A percentile compares a stretch with the other conserved stretches of the same genome.
These are phyloP conservation scores for Poronia punctata DNA, from an alignment of 495 filamentous ascomycete genomes.

Conservation along the genomic window DNA sequence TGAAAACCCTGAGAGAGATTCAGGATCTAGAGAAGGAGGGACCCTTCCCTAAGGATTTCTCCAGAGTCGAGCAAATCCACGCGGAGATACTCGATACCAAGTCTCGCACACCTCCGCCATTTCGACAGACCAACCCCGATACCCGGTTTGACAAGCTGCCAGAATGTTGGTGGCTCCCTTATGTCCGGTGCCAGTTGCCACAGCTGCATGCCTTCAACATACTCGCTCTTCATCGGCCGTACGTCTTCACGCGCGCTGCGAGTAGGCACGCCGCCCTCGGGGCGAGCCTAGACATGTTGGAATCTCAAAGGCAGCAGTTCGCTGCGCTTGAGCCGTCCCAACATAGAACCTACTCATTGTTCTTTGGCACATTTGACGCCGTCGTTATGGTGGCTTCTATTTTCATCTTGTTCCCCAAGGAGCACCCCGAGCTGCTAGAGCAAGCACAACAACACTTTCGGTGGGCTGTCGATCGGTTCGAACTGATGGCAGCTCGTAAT, in stretches of 20 bases:
- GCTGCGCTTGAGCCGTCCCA: constrained; percentile 40
- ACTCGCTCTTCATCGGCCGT: constrained; percentile 56
- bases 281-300: constrained; percentile 48
- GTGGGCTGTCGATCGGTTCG: constrained; percentile 47
- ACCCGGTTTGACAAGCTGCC: constrained; percentile 43
- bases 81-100: constrained; percentile 40
- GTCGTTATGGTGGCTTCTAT: constrained; percentile 54
- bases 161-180: constrained; percentile 47
- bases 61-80: constrained; percentile 47
- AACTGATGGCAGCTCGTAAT: constrained; percentile 43
- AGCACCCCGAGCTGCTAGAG: constrained; percentile 34
- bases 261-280: constrained; percentile 47
- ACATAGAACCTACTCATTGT: constrained; percentile 48
- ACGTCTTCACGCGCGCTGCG: constrained; percentile 50
- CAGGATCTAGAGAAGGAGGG: constrained; percentile 45
- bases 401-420: constrained; percentile 46
- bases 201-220: constrained; percentile 45
- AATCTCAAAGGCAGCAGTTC: constrained; percentile 46
- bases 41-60: constrained; percentile 44
- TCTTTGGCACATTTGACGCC: constrained; percentile 57
- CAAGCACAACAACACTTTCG: constrained; percentile 45
- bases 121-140: constrained; percentile 48
- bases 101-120: constrained; percentile 42
- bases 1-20: constrained; percentile 30
- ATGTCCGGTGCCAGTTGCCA: constrained; percentile 37